Evolutionary conservation across 345 rosid species (phyloP).

Genomic region (Orychophragmus violaceus): DNA sequence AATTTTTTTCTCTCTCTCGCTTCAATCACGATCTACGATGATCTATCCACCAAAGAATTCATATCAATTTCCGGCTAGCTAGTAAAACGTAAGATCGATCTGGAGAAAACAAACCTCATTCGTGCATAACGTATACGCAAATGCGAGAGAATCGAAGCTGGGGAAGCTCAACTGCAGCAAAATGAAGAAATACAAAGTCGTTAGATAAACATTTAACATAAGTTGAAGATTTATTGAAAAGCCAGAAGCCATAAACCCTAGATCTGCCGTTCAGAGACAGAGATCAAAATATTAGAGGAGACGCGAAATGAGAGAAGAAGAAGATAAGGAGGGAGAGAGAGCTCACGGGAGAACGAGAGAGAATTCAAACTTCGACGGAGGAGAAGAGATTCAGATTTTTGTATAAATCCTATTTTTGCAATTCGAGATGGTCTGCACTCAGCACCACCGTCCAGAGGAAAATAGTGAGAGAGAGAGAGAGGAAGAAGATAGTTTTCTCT

Average conservation of each 20-base stretch:
- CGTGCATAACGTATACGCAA: constrained; percentile 13
- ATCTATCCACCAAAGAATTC: constrained; percentile 1
- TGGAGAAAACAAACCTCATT: constrained; percentile 28
- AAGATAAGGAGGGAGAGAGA: constrained; percentile 9
- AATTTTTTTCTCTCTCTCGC: constrained; percentile 10
- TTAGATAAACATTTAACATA: neutral
- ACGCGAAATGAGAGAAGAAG: constrained; percentile 6
- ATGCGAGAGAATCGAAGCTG: constrained; percentile 18
- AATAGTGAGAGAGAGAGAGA: constrained; percentile 34
- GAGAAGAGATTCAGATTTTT: constrained; percentile 27
- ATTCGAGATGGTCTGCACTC: constrained; percentile 19
- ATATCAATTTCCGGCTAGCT: neutral
- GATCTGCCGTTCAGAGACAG: constrained; percentile 38
- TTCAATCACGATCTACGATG: constrained; percentile 51
- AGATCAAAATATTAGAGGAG: constrained; percentile 24
- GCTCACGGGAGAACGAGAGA: constrained; percentile 24
- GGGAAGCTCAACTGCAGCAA: constrained; percentile 26
- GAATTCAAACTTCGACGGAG: constrained; percentile 20
- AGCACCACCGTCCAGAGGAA: constrained; percentile 22
- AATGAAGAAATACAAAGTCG: constrained; percentile 8
- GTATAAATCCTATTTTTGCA: constrained; percentile 11
- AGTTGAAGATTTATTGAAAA: constrained; percentile 2
- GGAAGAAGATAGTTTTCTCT: constrained; percentile 23
- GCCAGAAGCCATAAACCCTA: constrained; percentile 34
- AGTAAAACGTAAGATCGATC: constrained; percentile 17